Base-by-base conservation (phyloP, 2,329 filamentous ascomycete genomes). In the Fonsecaea nubica region DNA sequence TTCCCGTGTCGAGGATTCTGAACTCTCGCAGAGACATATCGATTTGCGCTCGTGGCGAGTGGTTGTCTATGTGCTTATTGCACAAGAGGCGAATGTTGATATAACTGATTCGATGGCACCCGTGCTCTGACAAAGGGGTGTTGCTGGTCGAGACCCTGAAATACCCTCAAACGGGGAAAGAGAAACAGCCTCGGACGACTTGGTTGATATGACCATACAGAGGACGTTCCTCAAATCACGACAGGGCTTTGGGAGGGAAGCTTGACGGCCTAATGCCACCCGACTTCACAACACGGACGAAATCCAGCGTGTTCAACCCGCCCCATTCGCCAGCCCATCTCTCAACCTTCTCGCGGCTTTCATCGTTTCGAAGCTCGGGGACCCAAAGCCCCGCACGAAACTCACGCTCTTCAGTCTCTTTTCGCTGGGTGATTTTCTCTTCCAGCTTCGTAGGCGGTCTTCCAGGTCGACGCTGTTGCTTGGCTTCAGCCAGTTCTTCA, bases 281-380 rank as follows among this genome's bases (percentile, higher is more conserved):
- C 35, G 85, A 83, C 64, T 84, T 87, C 4, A 86, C 85, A 63
- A 97, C 82, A 68, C 92, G 89, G 67, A 92, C 84, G 84, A 93
- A 98, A 66, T 89, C 87, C 71, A 97, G 77, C 8, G 86, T 89
- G 38, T 89, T 87, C 69, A 97, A 84, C 73, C 90, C 90, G 8
- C 91, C 85, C 94, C 94, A 98, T 32, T 91, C 86, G 3, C 91
- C 91, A 70, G 92, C 90, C 92, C 93, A 98, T 25, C 84, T 83
- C 69, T 87, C 85, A 48, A 98, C 79, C 71, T 86, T 84, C 64
- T 84, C 79, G 59, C 91, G 79, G 71, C 89, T 92, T 56, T 89
- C 85, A 48, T 84, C 82, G 50, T 88, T 85, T 63, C 87, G 86
- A 62, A 97, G 81, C 75, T 97, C 91, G 0, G 94, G 93, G 48